Base-by-base conservation (phyloP, 1,284 basidiomycete genomes). In the Retiboletus flavoniger region DNA sequence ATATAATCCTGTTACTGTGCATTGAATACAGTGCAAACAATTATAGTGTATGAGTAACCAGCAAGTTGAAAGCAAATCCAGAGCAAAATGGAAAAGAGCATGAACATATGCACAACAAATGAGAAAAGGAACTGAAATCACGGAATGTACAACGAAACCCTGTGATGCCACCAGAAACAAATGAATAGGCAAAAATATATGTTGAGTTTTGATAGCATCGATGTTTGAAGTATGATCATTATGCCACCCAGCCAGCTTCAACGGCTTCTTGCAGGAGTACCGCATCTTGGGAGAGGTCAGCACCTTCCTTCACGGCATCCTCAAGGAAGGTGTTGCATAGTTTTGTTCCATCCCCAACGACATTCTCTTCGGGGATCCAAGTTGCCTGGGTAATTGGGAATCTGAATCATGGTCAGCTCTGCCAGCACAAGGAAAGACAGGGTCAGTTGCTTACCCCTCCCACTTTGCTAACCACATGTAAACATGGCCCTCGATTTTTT, bases 381-480 rank as follows among this genome's bases (percentile, higher is more conserved):
- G 42, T 63, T 10, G 67, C 67, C 38, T 70, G 50, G 9, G 41
- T 35, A 54, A 71, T 65, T n/a, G 68, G 60, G 42, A 61, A 72
- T 10, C 67, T 69, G 36, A 14, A 51, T 32, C 19, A 10, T 0
- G n/a, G 3, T 54, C 31, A 38, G 35, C 21, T 21, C 9, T 36
- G 8, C 19, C 8, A 42, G 17, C 6, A 17, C n/a, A 17, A 19
- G 16, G 14, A 34, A 2, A 19, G 3, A 19, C 10, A 28, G 43
- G 14, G n/a, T n/a, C n/a, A 4, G 7, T 26, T 19, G 29, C 68
- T 45, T 29, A 74, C 73, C 73, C 72, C 1, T 70, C 66, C 72
- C 72, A 74, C 48, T 72, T 71, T 17, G 72, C 72, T 31, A 74
- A 56, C 69, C 70, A 75, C 36, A 63, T 7, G 31, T 56, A 66